Conservation (phyloP, 129 eudicot genomes). For the carrot (Daucus carota) region DNA sequence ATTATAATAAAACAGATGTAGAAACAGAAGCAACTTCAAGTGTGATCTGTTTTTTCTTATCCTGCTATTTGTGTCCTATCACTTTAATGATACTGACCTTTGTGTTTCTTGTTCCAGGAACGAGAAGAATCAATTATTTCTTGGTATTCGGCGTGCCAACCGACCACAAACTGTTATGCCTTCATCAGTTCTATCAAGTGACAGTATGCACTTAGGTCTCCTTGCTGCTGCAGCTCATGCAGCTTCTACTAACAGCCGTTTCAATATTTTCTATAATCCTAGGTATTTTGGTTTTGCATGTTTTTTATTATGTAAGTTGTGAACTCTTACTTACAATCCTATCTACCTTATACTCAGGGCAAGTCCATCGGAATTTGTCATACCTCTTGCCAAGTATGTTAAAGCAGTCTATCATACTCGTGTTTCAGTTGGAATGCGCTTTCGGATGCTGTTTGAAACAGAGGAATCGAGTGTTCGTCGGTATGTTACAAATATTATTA, state of each 20-base stretch:
- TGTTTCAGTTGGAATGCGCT: conserved; percentile 92
- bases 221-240: conserved; percentile 99
- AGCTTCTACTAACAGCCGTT: conserved; percentile 86
- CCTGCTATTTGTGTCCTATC: background rate
- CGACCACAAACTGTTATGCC: conserved; percentile 95
- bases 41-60: background rate
- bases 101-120: conserved; percentile 40
- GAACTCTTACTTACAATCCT: background rate
- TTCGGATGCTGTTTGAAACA: conserved; percentile 88
- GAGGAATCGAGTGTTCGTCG: conserved; percentile 96
- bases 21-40: too few relatives aligned
- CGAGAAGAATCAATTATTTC: conserved; percentile 69
- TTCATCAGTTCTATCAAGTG: conserved; percentile 88
- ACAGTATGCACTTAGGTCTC: conserved; percentile 95
- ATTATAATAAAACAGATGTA: background rate
- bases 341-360: conserved; percentile 42
- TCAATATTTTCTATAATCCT: conserved; percentile 87
- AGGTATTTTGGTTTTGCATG: conserved; percentile 37
- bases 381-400: conserved; percentile 68
- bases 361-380: conserved; percentile 85
- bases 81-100: background rate
- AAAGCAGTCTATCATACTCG: conserved; percentile 88
- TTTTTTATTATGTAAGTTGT: background rate
- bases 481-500: conserved; percentile 27
- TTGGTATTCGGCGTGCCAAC: conserved; percentile 87